phyloP scores from a whole-genome alignment of 768 basidiomycete genomes.

The Jaapia argillacea region DNA sequence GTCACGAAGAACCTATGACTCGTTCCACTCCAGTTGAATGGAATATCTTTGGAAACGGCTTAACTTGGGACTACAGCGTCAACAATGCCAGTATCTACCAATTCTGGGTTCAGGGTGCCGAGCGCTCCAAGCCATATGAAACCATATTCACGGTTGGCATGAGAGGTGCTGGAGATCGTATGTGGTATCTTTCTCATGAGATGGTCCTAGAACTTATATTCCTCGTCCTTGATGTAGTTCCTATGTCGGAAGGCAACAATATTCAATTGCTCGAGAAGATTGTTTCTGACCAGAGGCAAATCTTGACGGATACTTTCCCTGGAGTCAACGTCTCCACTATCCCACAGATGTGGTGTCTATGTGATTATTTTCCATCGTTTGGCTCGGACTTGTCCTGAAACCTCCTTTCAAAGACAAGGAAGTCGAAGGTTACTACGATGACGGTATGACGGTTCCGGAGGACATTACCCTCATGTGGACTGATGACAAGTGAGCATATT shows the following conservation, averaged over 20 bases:
- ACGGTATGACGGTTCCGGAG: conserved; percentile 51
- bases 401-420: conserved; percentile 31
- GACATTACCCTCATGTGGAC: conserved; percentile 62
- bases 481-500: conserved; percentile 50
- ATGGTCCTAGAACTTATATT: conserved; percentile 2
- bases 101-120: conserved; percentile 52
- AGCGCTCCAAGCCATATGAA: conserved; percentile 50
- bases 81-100: conserved; percentile 46
- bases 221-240: conserved; percentile 23
- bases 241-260: conserved; percentile 39
- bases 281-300: conserved; percentile 49
- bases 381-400: neutral
- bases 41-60: conserved; percentile 41
- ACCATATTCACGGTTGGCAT: conserved; percentile 60
- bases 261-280: conserved; percentile 44
- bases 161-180: conserved; percentile 41
- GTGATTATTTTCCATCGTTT: conserved; percentile 19
- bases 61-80: conserved; percentile 51
- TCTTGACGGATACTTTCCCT: conserved; percentile 42
- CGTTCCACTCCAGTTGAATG: conserved; percentile 63
- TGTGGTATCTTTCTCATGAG: conserved; percentile 1
- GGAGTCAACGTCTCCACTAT: conserved; percentile 30
- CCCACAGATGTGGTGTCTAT: conserved; percentile 60
- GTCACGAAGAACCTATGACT: conserved; percentile 71
- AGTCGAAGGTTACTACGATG: conserved; percentile 58